Evolutionary conservation across 371 early-diverging fungal species (phyloP).

Genomic region (Lichtheimia corymbifera): DNA sequence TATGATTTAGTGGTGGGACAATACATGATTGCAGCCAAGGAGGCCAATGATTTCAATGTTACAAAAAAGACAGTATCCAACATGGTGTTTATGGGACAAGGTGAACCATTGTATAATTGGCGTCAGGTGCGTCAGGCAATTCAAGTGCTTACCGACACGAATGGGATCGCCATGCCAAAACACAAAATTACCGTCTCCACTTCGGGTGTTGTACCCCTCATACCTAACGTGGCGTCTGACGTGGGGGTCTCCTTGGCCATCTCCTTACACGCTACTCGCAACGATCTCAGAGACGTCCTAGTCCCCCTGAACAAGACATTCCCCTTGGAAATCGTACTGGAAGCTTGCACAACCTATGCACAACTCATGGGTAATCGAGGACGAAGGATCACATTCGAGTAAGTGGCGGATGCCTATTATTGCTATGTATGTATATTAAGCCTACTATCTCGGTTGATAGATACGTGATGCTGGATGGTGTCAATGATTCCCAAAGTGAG

Average conservation of each 20-base stretch:
- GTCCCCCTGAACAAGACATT: slow-evolving; percentile 90
- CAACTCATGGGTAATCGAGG: slow-evolving; percentile 43
- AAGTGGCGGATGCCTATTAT: slow-evolving; percentile 9
- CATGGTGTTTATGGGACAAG: slow-evolving; percentile 94
- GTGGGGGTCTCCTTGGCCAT: slow-evolving; percentile 85
- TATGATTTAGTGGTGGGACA: slow-evolving; percentile 76
- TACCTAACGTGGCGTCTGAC: slow-evolving; percentile 73
- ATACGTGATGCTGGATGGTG: slow-evolving; percentile 84
- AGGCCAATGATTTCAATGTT: slow-evolving; percentile 55
- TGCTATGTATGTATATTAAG: not conserved
- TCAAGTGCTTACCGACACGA: slow-evolving; percentile 68
- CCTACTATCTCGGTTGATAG: slow-evolving; percentile 23
- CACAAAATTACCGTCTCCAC: slow-evolving; percentile 86
- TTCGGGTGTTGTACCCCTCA: slow-evolving; percentile 85
- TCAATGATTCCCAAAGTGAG: slow-evolving; percentile 75
- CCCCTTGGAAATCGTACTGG: slow-evolving; percentile 67
- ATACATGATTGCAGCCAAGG: slow-evolving; percentile 73
- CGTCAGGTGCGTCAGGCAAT: slow-evolving; percentile 75
- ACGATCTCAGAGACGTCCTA: slow-evolving; percentile 74
- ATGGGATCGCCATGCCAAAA: slow-evolving; percentile 70
- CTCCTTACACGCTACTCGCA: slow-evolving; percentile 86
- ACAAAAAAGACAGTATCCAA: slow-evolving; percentile 56
- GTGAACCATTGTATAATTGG: slow-evolving; percentile 18
- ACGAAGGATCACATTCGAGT: slow-evolving; percentile 77
- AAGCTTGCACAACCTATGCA: slow-evolving; percentile 71